Percentiles rank a stretch among this genome's conserved stretches.
Conservation (phyloP, 768 basidiomycete species). For the Leccinellum luteum region DNA sequence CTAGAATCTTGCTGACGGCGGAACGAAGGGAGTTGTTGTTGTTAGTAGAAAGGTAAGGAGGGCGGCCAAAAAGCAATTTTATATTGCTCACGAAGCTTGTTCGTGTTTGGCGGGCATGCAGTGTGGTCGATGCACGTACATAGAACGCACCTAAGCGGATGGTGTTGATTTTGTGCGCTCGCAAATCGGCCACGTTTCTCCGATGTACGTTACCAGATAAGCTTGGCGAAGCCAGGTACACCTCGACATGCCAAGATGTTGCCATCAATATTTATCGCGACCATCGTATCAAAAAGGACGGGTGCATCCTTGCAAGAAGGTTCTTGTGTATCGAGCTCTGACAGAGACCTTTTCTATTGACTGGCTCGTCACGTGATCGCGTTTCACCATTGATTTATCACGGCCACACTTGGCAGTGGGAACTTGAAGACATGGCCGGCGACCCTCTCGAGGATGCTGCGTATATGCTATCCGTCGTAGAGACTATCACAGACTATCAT, state of each 20-base stretch:
- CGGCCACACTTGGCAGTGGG: neutral
- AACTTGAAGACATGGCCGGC: neutral
- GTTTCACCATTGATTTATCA: neutral
- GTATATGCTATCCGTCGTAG: slow-evolving; percentile 42
- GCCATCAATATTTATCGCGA: neutral
- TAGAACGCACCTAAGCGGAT: neutral
- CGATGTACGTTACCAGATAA: neutral
- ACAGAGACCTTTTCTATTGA: too few species aligned
- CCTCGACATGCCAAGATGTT: neutral
- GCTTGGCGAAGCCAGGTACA: too few species aligned
- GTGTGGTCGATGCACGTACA: neutral
- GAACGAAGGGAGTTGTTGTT: neutral
- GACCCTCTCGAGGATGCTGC: slow-evolving; percentile 13
- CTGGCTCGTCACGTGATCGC: neutral
- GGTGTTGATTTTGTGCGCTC: too few species aligned
- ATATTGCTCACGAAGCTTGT: slow-evolving; percentile 21
- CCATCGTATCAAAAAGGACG: neutral
- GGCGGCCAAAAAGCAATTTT: slow-evolving; percentile 5
- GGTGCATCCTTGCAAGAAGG: too few species aligned
- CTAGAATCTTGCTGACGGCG: slow-evolving; percentile 1
- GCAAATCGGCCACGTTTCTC: neutral
- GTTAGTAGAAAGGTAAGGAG: neutral
- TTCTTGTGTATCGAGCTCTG: too few species aligned
- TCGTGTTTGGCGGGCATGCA: slow-evolving; percentile 19
- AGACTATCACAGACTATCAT: slow-evolving; percentile 45